Evolutionary conservation across 2,329 filamentous ascomycete genomes (phyloP), one percentile per base, ranked within the genome.

Genomic region (Penicillium sp.): DNA sequence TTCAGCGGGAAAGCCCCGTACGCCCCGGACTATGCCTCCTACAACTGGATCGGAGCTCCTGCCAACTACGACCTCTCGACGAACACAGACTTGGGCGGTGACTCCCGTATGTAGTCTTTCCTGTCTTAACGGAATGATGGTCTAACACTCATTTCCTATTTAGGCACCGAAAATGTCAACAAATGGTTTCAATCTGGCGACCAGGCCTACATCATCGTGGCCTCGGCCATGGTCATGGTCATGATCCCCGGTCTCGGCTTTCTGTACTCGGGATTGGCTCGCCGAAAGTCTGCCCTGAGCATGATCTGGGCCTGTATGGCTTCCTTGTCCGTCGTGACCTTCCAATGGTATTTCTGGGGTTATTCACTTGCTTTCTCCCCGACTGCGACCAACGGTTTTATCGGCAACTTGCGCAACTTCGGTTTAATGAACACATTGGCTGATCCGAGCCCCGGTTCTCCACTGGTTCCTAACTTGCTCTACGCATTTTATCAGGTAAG

Each of bases 331-430:
- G 83, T 97, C 66, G 79, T 96, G 68, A 85, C 87, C 49, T 96
- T 98, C 76, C 93, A 98, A 75, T 98, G 93, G 93, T 97, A 96
- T 66, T 96, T 98, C 71, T 97, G 93, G 91, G 93, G 93, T 33
- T 98, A 95, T 72, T 95, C 91, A 13, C 77, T 98, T 54, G 90
- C 91, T 45, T 96, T 97, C 72, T 93, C 87, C 64, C 77, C 80
- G 38, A 82, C 82, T 13, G 87, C 84, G 4, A 88, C 81, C 59
- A 96, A 87, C 72, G 85, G 87, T 46, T 97, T 87, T 74, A 97
- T 98, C 65, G 93, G 93, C 48, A 82, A 97, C 68, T 74, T 98
- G 49, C 79, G 83, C 60, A 87, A 94, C 70, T 95, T 97, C 62
- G 93, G 89, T 54, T 78, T 98, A 61, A 84, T 81, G 77, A 87